Evolutionary conservation across 352 stramenopile species (phyloP).

Genomic region (Plasmopara viticola): DNA sequence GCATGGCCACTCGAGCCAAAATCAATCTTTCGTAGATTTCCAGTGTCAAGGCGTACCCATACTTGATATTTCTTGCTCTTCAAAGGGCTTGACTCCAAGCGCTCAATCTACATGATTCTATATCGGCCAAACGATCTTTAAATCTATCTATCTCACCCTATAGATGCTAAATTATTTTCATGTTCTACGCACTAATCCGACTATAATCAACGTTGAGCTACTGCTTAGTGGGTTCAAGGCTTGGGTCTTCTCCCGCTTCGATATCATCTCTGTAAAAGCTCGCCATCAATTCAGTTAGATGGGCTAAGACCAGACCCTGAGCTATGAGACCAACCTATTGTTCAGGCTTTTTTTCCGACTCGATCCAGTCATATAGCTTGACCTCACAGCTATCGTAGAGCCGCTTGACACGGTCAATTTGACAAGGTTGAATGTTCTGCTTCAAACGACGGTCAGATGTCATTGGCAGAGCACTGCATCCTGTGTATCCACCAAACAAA

Average conservation of each 20-base stretch:
- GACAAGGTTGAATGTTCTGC: not conserved
- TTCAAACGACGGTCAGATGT: not conserved
- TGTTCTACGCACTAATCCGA: conserved; percentile 2
- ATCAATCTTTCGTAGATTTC: too few species aligned
- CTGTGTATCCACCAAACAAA: not conserved
- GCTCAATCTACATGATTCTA: not conserved
- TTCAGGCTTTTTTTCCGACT: not conserved
- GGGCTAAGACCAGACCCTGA: conserved; percentile 5
- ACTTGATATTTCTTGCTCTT: too few species aligned
- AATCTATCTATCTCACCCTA: too few species aligned
- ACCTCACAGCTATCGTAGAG: not conserved
- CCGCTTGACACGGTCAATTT: not conserved
- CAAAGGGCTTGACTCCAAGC: too few species aligned
- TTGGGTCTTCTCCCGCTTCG: conserved; percentile 2
- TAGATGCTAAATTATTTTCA: too few species aligned
- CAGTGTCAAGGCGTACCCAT: too few species aligned
- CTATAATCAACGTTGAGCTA: conserved; percentile 10
- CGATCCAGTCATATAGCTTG: not conserved
- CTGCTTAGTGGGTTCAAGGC: conserved; percentile 1
- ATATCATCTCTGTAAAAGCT: conserved; percentile 13
- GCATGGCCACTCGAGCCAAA: too few species aligned
- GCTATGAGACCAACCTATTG: not conserved
- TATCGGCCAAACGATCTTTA: too few species aligned
- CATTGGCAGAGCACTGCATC: not conserved
- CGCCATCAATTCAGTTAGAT: conserved; percentile 4